These are phyloP conservation scores for Strombidium stylifer DNA, from an alignment of 73 alveolate species.

Conservation along the genomic window DNA sequence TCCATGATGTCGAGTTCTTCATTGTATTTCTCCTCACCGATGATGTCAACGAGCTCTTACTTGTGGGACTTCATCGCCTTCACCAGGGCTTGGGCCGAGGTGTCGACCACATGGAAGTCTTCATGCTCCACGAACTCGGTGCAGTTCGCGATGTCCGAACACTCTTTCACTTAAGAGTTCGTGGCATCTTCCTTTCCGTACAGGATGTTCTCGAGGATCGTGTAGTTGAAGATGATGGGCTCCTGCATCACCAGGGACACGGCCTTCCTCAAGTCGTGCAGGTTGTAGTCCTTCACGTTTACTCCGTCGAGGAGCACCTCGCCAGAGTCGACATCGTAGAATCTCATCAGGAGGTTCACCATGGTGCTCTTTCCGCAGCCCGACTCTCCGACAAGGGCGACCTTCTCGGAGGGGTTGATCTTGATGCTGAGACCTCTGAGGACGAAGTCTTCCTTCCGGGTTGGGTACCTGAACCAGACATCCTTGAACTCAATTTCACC, in stretches of 20 bases:
- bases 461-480: conserved; percentile 89
- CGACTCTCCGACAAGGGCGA: conserved; percentile 89
- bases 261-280: conserved; percentile 61
- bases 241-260: conserved; percentile 89
- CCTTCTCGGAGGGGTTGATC: conserved; percentile 64
- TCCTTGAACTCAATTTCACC: conserved; percentile 26
- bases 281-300: conserved; percentile 57
- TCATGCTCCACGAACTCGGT: conserved; percentile 11
- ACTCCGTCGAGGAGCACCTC: conserved; percentile 73
- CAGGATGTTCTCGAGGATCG: conserved; percentile 79
- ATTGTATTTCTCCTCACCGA: no score
- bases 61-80: no score
- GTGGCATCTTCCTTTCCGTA: conserved; percentile 53
- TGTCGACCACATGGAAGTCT: no score
- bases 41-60: no score
- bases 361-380: conserved; percentile 89
- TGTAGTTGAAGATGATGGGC: conserved; percentile 83
- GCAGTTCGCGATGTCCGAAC: conserved; percentile 32
- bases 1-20: no score
- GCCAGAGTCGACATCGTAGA: conserved; percentile 80
- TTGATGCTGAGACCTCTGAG: conserved; percentile 63
- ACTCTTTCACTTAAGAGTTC: background rate
- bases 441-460: conserved; percentile 65
- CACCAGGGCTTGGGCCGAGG: no score
- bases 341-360: conserved; percentile 67